Evolutionary conservation across 352 stramenopile genomes (phyloP), one percentile per base, ranked within the genome.

Genomic region (Phytophthora macrochlamydospora): DNA sequence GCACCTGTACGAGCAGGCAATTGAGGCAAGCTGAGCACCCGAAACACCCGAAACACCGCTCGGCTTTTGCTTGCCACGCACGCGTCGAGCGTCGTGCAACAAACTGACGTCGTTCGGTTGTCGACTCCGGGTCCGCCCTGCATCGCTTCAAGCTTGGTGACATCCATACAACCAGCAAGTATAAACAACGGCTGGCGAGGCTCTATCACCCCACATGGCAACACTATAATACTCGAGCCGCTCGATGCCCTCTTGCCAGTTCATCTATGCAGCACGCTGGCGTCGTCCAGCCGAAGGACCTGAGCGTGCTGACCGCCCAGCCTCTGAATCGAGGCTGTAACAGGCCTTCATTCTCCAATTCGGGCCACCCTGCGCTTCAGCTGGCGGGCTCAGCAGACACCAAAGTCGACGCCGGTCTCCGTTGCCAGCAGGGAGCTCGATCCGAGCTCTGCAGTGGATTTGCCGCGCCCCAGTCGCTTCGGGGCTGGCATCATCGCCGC

Each of bases 161-260:
- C 12, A 58, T 29, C 49, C 30, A 37, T 56, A 51, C 58, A 56
- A 51, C 40, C 58, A n/a, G 50, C 51, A 67, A 58, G 51, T 30
- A 24, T 30, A 4, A 43, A n/a, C 31, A 35, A 9, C 62, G 56
- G 38, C 54, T 55, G 61, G 37, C 61, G 49, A 48, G 35, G 59
- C 65, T 69, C 55, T 73, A 62, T 73, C 59, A 73, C 65, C 30
- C 60, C 65, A 73, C 56, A 52, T 69, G 66, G 54, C 65, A 48
- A 0, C 18, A 24, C 18, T 24, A n/a, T n/a, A n/a, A n/a, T n/a
- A 38, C 43, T 35, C 51, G 51, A 37, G 37, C 52, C 18, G 18
- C 18, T 24, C 18, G 18, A 24, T 24, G 18, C 35, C 9, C 35
- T 11, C 6, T 40, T 6, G 9, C 35, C 9, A 12, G 43, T 12